phyloP scores from a whole-genome alignment of 345 rosid species.

The Dipteronia dyeriana region DNA sequence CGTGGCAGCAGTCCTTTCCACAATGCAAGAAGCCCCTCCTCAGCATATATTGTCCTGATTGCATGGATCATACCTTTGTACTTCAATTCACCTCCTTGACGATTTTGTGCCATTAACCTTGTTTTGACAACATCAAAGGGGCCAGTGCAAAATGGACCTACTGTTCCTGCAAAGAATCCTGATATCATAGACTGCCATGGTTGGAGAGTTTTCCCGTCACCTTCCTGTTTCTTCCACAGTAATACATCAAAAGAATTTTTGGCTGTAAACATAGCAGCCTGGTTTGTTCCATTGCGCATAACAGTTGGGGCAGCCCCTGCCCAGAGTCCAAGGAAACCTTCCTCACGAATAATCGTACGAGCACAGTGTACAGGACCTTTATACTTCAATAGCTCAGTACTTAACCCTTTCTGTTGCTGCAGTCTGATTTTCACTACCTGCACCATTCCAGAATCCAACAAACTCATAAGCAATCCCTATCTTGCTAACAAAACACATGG shows the following conservation, averaged over 20 bases:
- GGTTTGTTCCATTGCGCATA: conserved; percentile 97
- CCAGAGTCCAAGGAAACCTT: conserved; percentile 86
- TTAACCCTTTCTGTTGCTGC: conserved; percentile 91
- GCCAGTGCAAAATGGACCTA: conserved; percentile 90
- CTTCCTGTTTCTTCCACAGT: conserved; percentile 95
- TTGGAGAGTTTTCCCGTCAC: conserved; percentile 77
- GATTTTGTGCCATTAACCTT: conserved; percentile 87
- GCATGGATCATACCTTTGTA: conserved; percentile 96
- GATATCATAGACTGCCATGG: conserved; percentile 98
- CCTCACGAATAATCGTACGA: conserved; percentile 60
- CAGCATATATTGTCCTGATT: conserved; percentile 70
- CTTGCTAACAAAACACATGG: background rate
- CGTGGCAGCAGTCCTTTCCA: conserved; percentile 97
- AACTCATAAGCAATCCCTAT: conserved; percentile 7
- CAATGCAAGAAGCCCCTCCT: conserved; percentile 79
- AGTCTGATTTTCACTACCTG: conserved; percentile 96
- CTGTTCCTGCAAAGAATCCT: conserved; percentile 93
- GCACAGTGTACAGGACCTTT: conserved; percentile 95
- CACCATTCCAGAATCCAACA: conserved; percentile 22
- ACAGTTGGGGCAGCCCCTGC: conserved; percentile 97
- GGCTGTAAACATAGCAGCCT: conserved; percentile 95
- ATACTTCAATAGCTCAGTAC: conserved; percentile 76
- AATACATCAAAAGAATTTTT: conserved; percentile 79
- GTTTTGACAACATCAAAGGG: conserved; percentile 99
- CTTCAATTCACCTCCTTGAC: conserved; percentile 58